A percentile compares a stretch with the other conserved stretches of the same genome.
Evolutionary conservation across 805 yeast genomes (phyloP).

Genomic region (Schwanniomyces sp.): DNA sequence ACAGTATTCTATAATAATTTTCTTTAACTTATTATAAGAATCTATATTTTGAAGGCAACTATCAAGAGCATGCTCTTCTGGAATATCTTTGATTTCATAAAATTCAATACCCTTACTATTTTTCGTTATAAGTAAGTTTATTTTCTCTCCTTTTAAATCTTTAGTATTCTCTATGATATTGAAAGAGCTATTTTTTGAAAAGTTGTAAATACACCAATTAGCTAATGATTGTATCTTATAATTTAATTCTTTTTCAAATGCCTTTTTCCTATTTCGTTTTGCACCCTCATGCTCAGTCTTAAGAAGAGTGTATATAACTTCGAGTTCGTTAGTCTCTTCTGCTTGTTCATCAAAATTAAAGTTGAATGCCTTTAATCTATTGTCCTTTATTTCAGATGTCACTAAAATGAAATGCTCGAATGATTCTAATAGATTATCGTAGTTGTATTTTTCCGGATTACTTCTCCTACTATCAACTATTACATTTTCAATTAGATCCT

Average conservation of each 20-base stretch:
- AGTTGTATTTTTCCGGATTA: conserved; percentile 15
- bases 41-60: not conserved
- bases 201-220: conserved; percentile 11
- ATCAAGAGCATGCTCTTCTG: not conserved
- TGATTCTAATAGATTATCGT: conserved; percentile 12
- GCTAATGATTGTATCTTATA: conserved; percentile 8
- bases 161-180: conserved; percentile 1
- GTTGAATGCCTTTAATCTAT: conserved; percentile 24
- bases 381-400: conserved; percentile 24
- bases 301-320: conserved; percentile 26
- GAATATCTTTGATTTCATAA: not conserved
- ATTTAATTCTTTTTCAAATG: conserved; percentile 11
- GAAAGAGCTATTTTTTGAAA: not conserved
- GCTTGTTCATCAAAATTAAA: conserved; percentile 10
- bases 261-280: conserved; percentile 9
- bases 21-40: not conserved
- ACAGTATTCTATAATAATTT: not conserved
- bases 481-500: conserved; percentile 56
- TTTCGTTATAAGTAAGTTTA: not conserved
- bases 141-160: not conserved
- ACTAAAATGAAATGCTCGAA: conserved; percentile 17
- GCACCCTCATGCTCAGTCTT: conserved; percentile 19
- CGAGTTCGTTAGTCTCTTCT: conserved; percentile 21
- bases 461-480: conserved; percentile 31
- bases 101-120: not conserved